Conservation (phyloP, 805 yeast genomes). For the Saccharomycopsis vini region DNA sequence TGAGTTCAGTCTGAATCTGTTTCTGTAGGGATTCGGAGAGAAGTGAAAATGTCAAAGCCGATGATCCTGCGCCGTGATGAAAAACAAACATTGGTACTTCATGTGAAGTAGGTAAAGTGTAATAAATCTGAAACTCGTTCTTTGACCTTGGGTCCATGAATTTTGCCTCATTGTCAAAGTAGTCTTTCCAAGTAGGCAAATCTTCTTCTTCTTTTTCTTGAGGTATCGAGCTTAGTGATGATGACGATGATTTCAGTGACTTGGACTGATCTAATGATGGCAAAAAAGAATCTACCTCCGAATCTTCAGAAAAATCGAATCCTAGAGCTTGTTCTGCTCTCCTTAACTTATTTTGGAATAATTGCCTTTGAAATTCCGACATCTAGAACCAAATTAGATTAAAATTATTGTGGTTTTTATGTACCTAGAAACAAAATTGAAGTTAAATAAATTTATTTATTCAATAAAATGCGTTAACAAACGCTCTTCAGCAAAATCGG, state of each 20-base stretch:
- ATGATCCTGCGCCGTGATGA: constrained; percentile 96
- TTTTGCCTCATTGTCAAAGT: constrained; percentile 26
- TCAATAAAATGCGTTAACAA: too few species aligned
- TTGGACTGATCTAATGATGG: too few species aligned
- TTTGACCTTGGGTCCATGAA: constrained; percentile 21
- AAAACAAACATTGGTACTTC: constrained; percentile 54
- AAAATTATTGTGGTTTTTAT: too few species aligned
- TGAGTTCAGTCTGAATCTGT: too few species aligned
- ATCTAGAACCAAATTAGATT: too few species aligned
- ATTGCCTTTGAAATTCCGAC: constrained; percentile 16
- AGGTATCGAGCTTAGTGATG: not conserved
- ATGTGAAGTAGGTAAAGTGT: constrained; percentile 37
- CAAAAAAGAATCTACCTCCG: too few species aligned
- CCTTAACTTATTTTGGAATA: constrained; percentile 16
- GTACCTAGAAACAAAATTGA: too few species aligned
- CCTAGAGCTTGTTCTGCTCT: constrained; percentile 15
- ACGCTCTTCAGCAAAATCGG: too few species aligned
- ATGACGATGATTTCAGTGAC: not conserved
- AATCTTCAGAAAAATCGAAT: constrained; percentile 10
- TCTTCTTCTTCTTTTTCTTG: too few species aligned
- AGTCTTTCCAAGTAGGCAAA: constrained; percentile 30
- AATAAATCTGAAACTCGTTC: constrained; percentile 46
- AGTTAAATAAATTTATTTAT: too few species aligned
- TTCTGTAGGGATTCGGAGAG: too few species aligned
- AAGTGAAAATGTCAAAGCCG: constrained; percentile 66